phyloP scores from a whole-genome alignment of 768 basidiomycete species.

The Mycena pura region DNA sequence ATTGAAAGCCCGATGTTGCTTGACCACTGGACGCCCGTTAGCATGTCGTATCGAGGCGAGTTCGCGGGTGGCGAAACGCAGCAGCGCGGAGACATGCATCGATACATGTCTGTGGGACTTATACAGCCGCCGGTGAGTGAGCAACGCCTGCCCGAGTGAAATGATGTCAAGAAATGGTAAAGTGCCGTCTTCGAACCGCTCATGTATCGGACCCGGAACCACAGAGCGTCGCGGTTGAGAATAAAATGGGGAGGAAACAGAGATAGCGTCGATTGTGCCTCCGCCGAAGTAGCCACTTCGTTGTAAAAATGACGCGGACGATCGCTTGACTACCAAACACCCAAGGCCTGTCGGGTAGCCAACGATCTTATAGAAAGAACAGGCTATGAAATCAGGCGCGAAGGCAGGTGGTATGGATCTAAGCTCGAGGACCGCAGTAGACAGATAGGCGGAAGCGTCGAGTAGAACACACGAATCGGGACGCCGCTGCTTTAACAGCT shows the following conservation, averaged over 20 bases:
- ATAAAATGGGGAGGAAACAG: slow-evolving; percentile 46
- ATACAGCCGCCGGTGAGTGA: slow-evolving; percentile 21
- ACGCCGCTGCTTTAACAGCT: slow-evolving; percentile 14
- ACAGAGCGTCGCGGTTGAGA: slow-evolving; percentile 17
- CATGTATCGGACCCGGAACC: slow-evolving; percentile 19
- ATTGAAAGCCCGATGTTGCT: slow-evolving; percentile 15
- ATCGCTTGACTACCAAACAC: slow-evolving; percentile 56
- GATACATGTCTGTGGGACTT: slow-evolving; percentile 24
- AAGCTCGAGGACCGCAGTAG: slow-evolving; percentile 56
- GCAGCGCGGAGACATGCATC: slow-evolving; percentile 18
- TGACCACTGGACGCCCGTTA: slow-evolving; percentile 22
- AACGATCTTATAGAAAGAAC: slow-evolving; percentile 69
- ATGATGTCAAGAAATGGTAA: slow-evolving; percentile 27
- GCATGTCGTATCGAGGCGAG: slow-evolving; percentile 17
- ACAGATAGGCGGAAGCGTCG: slow-evolving; percentile 64
- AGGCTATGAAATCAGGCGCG: slow-evolving; percentile 60
- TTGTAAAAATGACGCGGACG: slow-evolving; percentile 48
- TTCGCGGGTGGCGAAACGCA: slow-evolving; percentile 19
- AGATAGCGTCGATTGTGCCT: slow-evolving; percentile 61
- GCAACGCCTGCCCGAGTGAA: slow-evolving; percentile 20
- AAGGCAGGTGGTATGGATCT: slow-evolving; percentile 31
- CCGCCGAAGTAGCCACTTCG: slow-evolving; percentile 62
- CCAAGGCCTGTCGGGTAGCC: slow-evolving; percentile 65
- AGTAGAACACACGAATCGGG: slow-evolving; percentile 37
- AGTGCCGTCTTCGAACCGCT: slow-evolving; percentile 25